Evolutionary conservation across 2,329 filamentous ascomycete genomes (phyloP).

Genomic region (Penicillium sp.): DNA sequence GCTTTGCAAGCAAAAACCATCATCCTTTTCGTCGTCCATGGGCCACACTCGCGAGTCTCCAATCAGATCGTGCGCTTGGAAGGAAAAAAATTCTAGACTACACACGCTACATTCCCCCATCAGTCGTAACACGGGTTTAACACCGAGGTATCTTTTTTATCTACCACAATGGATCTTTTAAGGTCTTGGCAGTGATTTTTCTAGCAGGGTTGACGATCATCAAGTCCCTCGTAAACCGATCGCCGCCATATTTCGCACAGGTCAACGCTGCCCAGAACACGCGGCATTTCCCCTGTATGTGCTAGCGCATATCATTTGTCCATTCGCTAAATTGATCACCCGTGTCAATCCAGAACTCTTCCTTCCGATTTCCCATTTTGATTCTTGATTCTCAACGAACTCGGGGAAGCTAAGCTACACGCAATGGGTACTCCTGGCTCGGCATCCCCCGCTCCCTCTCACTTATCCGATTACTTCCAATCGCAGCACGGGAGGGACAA

Average conservation of each 20-base stretch:
- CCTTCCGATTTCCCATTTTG: background rate
- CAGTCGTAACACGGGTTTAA: background rate
- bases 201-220: background rate
- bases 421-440: background rate
- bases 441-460: background rate
- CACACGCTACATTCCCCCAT: background rate
- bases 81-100: background rate
- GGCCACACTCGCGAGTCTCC: background rate
- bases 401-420: background rate
- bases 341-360: background rate
- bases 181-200: background rate
- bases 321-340: background rate
- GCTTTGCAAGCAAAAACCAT: background rate
- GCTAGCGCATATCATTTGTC: background rate
- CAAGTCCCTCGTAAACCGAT: background rate
- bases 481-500: background rate
- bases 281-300: background rate
- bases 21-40: constrained; percentile 1
- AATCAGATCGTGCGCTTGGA: background rate
- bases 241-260: background rate
- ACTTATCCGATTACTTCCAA: background rate
- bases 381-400: background rate
- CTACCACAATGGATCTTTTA: background rate
- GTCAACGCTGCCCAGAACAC: background rate
- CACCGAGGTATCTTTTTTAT: background rate